Evolutionary conservation across 768 basidiomycete genomes (phyloP), one percentile per base, ranked within the genome.

Genomic region (Phylloporus sp.): DNA sequence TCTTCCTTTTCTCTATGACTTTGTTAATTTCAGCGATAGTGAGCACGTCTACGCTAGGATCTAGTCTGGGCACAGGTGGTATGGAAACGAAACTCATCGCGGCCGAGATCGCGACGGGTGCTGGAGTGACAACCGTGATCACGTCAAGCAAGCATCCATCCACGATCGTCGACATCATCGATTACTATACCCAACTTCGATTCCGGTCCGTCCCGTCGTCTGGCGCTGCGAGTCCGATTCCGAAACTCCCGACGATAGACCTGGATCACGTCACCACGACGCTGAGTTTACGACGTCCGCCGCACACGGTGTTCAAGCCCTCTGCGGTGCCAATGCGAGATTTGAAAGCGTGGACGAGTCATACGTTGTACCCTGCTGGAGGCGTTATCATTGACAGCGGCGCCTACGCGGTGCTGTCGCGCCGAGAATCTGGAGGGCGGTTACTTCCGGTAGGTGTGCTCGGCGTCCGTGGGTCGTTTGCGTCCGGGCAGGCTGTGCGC

Each of bases 81-180:
- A 98, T 98, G 96, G 93, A 96, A 67, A 99, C 96, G 3, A 99
- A 98, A 62, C 80, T 98, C 56, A 96, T 98, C 54, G 96, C 96
- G 1, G 95, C 96, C 0, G 96, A 99, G 60, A 91, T 99, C 24
- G 93, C 95, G 5, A 95, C 90, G 0, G 93, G 84, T 0, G 95
- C 94, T 1, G 96, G 96, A 7, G 92, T 95, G 26, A 83, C 89
- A 5, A 96, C 95, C 0, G 75, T 97, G 35, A 89, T 99, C 58
- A 82, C 85, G 38, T 86, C 89, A 18, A 93, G 90, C 67, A 86
- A 83, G 56, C 71, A 77, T 21, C 89, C 91, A 0, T 72, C 78
- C 37, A 79, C 77, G 58, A 83, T 98, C 48, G 76, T 88, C 55
- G 69, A 71, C 14, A 92, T 96, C 63, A 87, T 99, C 37, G 81